Percentiles rank a stretch among this genome's conserved stretches.
phyloP scores from a whole-genome alignment of 2,329 filamentous ascomycete species.

The Massarina eburnea region DNA sequence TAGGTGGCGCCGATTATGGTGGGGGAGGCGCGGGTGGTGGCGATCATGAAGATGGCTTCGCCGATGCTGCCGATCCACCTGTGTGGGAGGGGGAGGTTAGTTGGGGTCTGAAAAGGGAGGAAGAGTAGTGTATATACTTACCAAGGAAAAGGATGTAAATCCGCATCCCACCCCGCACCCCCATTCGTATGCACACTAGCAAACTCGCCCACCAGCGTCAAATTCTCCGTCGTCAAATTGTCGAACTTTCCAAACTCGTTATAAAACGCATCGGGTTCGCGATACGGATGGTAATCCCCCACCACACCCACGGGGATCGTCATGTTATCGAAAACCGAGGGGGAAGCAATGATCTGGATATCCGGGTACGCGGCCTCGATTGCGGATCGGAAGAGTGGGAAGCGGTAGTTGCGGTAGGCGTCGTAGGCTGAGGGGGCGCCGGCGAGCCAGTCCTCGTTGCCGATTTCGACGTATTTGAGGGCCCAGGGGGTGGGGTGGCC shows the following conservation, averaged over 20 bases:
- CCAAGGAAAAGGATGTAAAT: conserved; percentile 29
- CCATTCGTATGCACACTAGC: conserved; percentile 37
- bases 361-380: conserved; percentile 23
- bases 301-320: conserved; percentile 28
- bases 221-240: conserved; percentile 31
- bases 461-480: conserved; percentile 29
- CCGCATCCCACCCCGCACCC: conserved; percentile 25
- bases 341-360: conserved; percentile 26
- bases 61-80: conserved; percentile 62
- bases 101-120: no score
- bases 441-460: conserved; percentile 26
- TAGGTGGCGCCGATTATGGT: conserved; percentile 54
- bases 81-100: no score
- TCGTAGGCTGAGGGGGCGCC: conserved; percentile 1
- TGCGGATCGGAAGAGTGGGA: conserved; percentile 17
- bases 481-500: conserved; percentile 27
- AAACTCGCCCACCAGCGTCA: conserved; percentile 40
- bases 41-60: conserved; percentile 66
- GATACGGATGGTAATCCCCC: conserved; percentile 49
- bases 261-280: conserved; percentile 48
- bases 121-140: no score
- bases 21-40: conserved; percentile 66
- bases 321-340: conserved; percentile 34
- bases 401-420: conserved; percentile 19
- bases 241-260: conserved; percentile 47